Evolutionary conservation across 192 early-diverging fungal genomes (phyloP).

Genomic region (Spizellomyces punctatus): DNA sequence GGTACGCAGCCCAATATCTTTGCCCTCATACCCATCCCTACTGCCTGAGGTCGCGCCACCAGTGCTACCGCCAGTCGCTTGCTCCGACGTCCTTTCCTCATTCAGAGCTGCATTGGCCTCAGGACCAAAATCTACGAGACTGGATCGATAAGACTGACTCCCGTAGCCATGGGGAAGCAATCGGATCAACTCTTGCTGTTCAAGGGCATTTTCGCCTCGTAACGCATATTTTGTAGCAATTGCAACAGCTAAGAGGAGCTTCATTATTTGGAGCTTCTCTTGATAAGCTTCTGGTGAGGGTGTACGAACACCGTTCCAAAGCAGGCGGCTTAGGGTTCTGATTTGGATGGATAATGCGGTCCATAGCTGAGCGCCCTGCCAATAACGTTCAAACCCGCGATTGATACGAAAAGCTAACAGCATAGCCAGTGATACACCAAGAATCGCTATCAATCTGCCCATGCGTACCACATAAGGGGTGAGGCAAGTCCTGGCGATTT

Average conservation of each 20-base stretch:
- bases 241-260: slow-evolving; percentile 72
- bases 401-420: slow-evolving; percentile 79
- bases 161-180: slow-evolving; percentile 59
- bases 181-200: slow-evolving; percentile 56
- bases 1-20: no score
- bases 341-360: slow-evolving; percentile 53
- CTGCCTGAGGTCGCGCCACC: no score
- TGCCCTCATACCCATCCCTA: no score
- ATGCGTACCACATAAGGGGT: background rate
- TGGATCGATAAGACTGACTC: slow-evolving; percentile 49
- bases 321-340: slow-evolving; percentile 70
- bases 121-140: background rate
- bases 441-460: slow-evolving; percentile 35
- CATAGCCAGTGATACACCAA: slow-evolving; percentile 50
- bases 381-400: slow-evolving; percentile 71
- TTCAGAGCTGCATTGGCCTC: no score
- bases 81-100: no score
- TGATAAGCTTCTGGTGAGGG: slow-evolving; percentile 18
- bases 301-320: slow-evolving; percentile 60
- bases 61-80: no score
- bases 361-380: slow-evolving; percentile 86
- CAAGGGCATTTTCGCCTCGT: slow-evolving; percentile 52
- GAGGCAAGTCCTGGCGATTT: no score
- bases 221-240: slow-evolving; percentile 80
- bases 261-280: slow-evolving; percentile 70